phyloP scores from a whole-genome alignment of 805 yeast species.

The Nadsonia fulvescens region DNA sequence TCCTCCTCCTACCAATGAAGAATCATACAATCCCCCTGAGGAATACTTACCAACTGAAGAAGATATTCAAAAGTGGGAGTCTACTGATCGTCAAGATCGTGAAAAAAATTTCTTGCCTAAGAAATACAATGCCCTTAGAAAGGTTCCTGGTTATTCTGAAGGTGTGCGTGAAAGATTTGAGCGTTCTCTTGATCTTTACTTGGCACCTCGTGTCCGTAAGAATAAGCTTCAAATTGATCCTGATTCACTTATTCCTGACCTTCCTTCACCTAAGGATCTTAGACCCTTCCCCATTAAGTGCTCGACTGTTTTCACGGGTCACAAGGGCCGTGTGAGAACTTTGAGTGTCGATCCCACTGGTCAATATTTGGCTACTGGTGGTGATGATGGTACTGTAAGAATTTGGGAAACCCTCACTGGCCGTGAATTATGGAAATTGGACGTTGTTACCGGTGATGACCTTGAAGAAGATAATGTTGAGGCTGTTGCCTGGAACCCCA shows the following conservation, averaged over 20 bases:
- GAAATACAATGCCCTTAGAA: constrained; percentile 64
- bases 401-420: constrained; percentile 97
- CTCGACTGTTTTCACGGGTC: constrained; percentile 74
- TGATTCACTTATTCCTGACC: constrained; percentile 83
- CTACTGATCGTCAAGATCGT: constrained; percentile 56
- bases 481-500: constrained; percentile 81
- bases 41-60: constrained; percentile 74
- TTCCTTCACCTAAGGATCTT: constrained; percentile 91
- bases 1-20: constrained; percentile 93
- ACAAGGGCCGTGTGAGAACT: constrained; percentile 63
- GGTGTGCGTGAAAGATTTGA: constrained; percentile 81
- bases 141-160: constrained; percentile 85
- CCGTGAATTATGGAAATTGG: constrained; percentile 58
- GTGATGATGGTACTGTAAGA: constrained; percentile 89
- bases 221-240: constrained; percentile 88
- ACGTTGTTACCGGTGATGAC: constrained; percentile 18
- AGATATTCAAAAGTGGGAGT: constrained; percentile 56
- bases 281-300: constrained; percentile 91
- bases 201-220: constrained; percentile 91
- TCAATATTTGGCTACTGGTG: constrained; percentile 90
- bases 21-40: constrained; percentile 92
- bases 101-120: constrained; percentile 67
- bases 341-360: constrained; percentile 79
- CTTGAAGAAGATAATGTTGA: constrained; percentile 62
- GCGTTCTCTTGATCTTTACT: constrained; percentile 78